Conservation (phyloP, 169 alveolate species). For the Miamiensis avidus region DNA sequence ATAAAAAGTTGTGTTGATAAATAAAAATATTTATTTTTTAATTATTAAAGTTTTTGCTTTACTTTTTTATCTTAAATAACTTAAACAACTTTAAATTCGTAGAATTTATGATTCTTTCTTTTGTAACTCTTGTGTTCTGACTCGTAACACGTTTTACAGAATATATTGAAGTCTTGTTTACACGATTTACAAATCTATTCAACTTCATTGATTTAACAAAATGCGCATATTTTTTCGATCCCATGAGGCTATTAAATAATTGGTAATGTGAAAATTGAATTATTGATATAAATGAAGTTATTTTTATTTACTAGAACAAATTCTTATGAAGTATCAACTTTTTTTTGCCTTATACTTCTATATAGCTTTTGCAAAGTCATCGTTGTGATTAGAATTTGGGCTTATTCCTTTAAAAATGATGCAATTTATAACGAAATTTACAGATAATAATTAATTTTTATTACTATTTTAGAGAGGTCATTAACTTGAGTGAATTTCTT, state of each 20-base stretch:
- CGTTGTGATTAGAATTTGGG: not conserved
- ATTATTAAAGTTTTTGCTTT: too few relatives aligned
- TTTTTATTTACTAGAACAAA: not conserved
- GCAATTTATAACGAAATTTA: too few relatives aligned
- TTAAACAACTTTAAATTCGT: not conserved
- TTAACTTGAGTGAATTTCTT: too few relatives aligned
- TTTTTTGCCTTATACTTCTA: not conserved
- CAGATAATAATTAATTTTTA: too few relatives aligned
- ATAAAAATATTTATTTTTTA: too few relatives aligned
- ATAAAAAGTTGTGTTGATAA: too few relatives aligned
- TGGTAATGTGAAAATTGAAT: not conserved
- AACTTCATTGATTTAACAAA: not conserved
- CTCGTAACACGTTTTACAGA: not conserved
- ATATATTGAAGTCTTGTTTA: not conserved
- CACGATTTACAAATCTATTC: not conserved
- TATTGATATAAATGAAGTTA: too few relatives aligned
- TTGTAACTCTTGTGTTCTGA: not conserved
- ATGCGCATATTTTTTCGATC: not conserved
- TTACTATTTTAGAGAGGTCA: too few relatives aligned
- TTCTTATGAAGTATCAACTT: not conserved
- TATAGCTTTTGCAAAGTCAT: too few relatives aligned
- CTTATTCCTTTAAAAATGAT: too few relatives aligned
- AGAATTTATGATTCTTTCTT: not conserved
- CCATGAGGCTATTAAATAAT: too few relatives aligned
- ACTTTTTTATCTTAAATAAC: not conserved